phyloP scores from a whole-genome alignment of 371 early-diverging fungal species.

The Entomophthora muscae region DNA sequence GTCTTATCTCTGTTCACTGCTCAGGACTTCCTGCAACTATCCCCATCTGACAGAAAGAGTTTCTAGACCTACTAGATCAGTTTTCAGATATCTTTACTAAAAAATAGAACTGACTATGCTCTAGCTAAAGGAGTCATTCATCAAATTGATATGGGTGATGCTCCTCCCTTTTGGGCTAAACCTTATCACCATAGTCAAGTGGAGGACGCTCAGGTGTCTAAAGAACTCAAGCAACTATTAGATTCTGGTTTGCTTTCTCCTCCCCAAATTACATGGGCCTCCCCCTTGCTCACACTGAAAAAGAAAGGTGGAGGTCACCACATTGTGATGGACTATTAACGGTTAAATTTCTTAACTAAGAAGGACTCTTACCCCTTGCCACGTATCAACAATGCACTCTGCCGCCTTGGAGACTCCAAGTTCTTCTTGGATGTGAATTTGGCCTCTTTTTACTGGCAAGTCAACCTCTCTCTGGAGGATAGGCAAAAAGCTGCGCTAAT shows the following conservation, averaged over 20 bases:
- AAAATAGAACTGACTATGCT: not conserved
- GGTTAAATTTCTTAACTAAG: not conserved
- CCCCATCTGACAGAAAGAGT: no score
- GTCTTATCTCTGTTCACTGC: no score
- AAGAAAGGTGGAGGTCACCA: not conserved
- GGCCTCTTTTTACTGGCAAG: not conserved
- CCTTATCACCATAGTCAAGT: not conserved
- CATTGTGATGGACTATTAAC: not conserved
- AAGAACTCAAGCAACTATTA: not conserved
- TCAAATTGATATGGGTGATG: not conserved
- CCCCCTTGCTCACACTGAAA: not conserved
- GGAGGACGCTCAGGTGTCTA: not conserved
- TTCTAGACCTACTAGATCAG: no score
- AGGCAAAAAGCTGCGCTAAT: not conserved
- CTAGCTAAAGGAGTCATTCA: not conserved
- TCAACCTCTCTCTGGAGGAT: not conserved
- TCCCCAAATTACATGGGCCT: not conserved
- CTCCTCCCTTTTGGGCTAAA: not conserved
- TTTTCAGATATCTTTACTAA: no score
- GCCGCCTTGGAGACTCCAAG: not conserved
- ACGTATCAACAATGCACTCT: not conserved
- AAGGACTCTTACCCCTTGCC: not conserved
- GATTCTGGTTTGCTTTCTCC: not conserved
- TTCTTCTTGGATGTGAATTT: not conserved
- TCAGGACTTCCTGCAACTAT: no score